Conservation (phyloP, 108 stramenopile genomes). For the Cyclotella sp. region DNA sequence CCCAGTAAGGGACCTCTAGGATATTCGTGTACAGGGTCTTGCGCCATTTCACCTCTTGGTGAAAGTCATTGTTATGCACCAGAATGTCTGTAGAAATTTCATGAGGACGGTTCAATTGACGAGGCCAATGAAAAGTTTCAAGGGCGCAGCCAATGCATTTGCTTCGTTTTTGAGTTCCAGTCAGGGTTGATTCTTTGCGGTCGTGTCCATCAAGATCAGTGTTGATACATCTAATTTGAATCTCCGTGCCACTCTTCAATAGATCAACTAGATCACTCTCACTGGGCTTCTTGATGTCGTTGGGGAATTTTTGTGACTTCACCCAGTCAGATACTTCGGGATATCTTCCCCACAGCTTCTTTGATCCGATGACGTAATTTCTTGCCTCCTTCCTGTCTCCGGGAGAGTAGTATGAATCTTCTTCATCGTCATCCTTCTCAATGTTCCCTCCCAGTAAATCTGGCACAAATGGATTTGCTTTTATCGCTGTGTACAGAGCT, state of each 20-base stretch:
- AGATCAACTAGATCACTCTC: constrained; percentile 18
- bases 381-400: constrained; percentile 24
- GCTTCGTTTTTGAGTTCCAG: constrained; percentile 25
- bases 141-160: constrained; percentile 24
- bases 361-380: constrained; percentile 17
- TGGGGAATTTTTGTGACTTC: constrained; percentile 10
- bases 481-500: constrained; percentile 24
- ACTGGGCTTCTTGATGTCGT: constrained; percentile 3
- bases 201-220: constrained; percentile 21
- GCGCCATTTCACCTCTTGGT: constrained; percentile 16
- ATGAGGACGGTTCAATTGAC: constrained; percentile 22
- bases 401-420: constrained; percentile 9
- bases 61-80: constrained; percentile 26
- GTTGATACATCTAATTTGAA: constrained; percentile 14
- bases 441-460: constrained; percentile 12
- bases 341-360: constrained; percentile 17
- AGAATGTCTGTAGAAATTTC: constrained; percentile 16
- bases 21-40: constrained; percentile 11
- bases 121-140: constrained; percentile 21
- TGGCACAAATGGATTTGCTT: constrained; percentile 26
- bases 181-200: background rate
- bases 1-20: constrained; percentile 29
- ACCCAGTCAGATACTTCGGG: constrained; percentile 17
- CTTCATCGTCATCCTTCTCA: constrained; percentile 10
- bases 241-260: constrained; percentile 14